Evolutionary conservation across 768 basidiomycete genomes (phyloP).

Genomic region (Rhodotorula taiwanensis): DNA sequence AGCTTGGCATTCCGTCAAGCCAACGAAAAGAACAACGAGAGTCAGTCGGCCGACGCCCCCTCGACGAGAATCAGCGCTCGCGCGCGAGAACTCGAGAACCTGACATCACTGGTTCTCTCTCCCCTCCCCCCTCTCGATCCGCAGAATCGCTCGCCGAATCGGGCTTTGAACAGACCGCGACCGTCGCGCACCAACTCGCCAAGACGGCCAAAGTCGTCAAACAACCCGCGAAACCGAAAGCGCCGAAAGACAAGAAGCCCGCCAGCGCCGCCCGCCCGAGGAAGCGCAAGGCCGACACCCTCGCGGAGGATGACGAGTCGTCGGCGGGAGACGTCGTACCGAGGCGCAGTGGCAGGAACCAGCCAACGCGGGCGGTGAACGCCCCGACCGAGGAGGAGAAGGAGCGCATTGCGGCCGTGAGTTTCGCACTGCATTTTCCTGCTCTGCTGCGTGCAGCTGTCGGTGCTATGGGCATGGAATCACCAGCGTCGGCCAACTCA

Average conservation of each 20-base stretch:
- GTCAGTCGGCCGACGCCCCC: too few species aligned
- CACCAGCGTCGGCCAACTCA: too few species aligned
- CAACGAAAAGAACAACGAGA: too few species aligned
- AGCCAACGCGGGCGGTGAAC: background rate
- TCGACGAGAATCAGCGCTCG: too few species aligned
- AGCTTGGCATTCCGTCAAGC: too few species aligned
- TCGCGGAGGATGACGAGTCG: background rate
- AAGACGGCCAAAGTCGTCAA: background rate
- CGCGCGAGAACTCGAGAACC: background rate
- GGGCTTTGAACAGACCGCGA: background rate
- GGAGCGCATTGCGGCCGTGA: background rate
- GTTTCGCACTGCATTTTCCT: too few species aligned
- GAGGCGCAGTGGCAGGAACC: background rate
- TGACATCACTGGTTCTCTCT: background rate
- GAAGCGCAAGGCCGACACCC: conserved; percentile 11
- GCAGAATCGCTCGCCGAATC: background rate
- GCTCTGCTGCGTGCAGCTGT: too few species aligned
- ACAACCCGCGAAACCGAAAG: background rate
- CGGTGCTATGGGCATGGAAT: too few species aligned
- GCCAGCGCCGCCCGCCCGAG: background rate
- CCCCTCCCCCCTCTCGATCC: background rate
- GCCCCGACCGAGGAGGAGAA: background rate
- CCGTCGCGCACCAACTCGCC: too few species aligned
- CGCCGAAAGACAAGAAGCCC: background rate
- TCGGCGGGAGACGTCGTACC: too few species aligned